A percentile compares a stretch with the other conserved stretches of the same genome.
Evolutionary conservation across 176 grass and related monocot genomes (phyloP).

Genomic region (Cenchrus fungigraminus): DNA sequence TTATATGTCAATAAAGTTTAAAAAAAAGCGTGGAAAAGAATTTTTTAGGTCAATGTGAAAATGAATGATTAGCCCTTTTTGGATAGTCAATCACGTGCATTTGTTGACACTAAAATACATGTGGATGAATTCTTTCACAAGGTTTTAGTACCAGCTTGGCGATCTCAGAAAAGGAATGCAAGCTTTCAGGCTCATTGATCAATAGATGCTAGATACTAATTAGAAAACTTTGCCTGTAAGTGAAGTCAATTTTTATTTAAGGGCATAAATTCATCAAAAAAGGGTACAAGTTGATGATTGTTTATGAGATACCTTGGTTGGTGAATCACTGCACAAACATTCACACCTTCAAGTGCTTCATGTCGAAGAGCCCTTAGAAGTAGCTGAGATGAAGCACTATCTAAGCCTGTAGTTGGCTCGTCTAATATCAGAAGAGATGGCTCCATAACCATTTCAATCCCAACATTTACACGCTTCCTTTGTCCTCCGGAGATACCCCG

Average conservation of each 20-base stretch:
- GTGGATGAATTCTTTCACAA: constrained; percentile 12
- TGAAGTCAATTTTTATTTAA: constrained; percentile 24
- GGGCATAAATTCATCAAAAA: not conserved
- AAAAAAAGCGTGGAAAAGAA: not conserved
- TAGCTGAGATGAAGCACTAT: constrained; percentile 83
- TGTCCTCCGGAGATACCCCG: constrained; percentile 87
- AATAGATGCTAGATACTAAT: constrained; percentile 1
- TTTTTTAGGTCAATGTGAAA: constrained; percentile 8
- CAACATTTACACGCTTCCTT: constrained; percentile 85
- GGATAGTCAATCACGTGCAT: not conserved
- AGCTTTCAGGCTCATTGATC: not conserved
- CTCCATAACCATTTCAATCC: constrained; percentile 91
- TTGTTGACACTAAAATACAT: not conserved
- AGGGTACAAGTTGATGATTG: constrained; percentile 14
- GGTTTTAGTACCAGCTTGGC: constrained; percentile 4
- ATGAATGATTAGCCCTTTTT: not conserved
- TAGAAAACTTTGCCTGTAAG: constrained; percentile 18
- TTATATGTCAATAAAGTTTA: constrained; percentile 26
- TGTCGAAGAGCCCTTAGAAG: constrained; percentile 75
- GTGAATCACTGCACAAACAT: constrained; percentile 79
- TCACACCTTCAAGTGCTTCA: constrained; percentile 82
- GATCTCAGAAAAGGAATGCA: constrained; percentile 8
- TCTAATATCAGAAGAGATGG: constrained; percentile 88
- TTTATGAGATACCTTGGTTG: constrained; percentile 69
- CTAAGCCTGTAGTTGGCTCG: constrained; percentile 86